Evolutionary conservation across 208 protist species (phyloP).

Genomic region (Leishmania tarentolae): DNA sequence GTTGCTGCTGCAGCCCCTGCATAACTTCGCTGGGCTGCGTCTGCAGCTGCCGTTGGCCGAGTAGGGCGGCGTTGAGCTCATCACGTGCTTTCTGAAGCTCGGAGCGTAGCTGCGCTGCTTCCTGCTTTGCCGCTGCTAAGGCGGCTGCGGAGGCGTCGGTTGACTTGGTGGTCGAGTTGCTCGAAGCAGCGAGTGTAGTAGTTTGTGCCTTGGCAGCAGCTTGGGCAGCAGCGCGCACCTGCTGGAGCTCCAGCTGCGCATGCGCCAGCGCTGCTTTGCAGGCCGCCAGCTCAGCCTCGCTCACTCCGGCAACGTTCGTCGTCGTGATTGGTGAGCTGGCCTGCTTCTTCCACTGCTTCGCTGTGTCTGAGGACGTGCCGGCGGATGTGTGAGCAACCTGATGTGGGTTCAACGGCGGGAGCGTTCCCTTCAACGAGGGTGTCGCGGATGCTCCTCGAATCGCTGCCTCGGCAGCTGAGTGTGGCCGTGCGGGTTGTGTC

Average conservation of each 20-base stretch:
- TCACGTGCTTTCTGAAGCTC: slow-evolving; percentile 41
- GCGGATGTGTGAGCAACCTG: background rate
- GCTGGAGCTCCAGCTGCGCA: slow-evolving; percentile 44
- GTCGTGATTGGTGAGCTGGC: background rate
- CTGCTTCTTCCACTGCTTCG: slow-evolving; percentile 2
- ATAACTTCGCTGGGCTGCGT: background rate
- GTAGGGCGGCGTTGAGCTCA: slow-evolving; percentile 34
- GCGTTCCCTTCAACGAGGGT: background rate
- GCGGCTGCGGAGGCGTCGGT: background rate
- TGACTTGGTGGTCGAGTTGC: background rate
- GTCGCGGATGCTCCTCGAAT: background rate
- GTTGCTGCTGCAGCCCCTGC: slow-evolving; percentile 26
- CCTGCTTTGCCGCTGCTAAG: slow-evolving; percentile 14
- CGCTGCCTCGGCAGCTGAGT: slow-evolving; percentile 2
- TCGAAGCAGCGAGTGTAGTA: background rate
- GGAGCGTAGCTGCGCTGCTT: slow-evolving; percentile 30
- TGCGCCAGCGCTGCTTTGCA: slow-evolving; percentile 51
- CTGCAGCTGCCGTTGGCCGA: slow-evolving; percentile 24
- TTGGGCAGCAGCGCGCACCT: slow-evolving; percentile 31
- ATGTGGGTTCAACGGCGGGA: slow-evolving; percentile 16
- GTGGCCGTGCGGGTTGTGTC: background rate
- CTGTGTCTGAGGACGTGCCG: background rate
- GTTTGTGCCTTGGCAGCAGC: background rate
- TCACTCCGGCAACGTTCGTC: background rate
- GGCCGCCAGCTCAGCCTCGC: slow-evolving; percentile 31